These are phyloP conservation scores for Senna tora DNA, from an alignment of 306 rosid species.

Conservation along the genomic window DNA sequence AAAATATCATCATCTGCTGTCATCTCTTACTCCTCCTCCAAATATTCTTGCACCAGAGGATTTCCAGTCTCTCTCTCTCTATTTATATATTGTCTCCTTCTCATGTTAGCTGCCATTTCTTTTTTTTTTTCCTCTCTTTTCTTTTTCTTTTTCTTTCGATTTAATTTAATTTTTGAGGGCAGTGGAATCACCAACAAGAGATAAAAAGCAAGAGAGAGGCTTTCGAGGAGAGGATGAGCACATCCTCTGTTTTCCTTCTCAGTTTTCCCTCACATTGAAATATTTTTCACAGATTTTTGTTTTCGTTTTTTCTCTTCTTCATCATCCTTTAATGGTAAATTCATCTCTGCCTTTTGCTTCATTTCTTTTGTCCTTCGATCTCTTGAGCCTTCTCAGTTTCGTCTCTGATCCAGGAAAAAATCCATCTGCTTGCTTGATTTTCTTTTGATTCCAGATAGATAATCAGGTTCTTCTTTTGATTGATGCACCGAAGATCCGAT, in stretches of 20 bases:
- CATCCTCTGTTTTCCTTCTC: constrained; percentile 86
- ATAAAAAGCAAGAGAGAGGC: constrained; percentile 46
- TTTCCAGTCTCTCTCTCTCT: constrained; percentile 66
- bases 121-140: constrained; percentile 75
- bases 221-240: constrained; percentile 58
- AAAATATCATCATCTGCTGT: constrained; percentile 37
- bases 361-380: constrained; percentile 46
- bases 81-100: constrained; percentile 52
- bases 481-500: constrained; percentile 74
- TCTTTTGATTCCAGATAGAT: constrained; percentile 47
- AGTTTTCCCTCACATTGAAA: constrained; percentile 60
- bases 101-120: constrained; percentile 67
- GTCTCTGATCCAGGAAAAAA: constrained; percentile 54
- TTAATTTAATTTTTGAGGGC: constrained; percentile 57
- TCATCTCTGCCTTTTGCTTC: constrained; percentile 34
- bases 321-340: constrained; percentile 60
- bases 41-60: constrained; percentile 88
- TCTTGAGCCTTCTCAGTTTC: constrained; percentile 35
- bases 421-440: constrained; percentile 35
- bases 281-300: constrained; percentile 45
- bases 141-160: constrained; percentile 32
- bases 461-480: constrained; percentile 50
- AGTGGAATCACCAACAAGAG: constrained; percentile 80
- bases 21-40: constrained; percentile 84
- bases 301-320: constrained; percentile 48